phyloP scores from a whole-genome alignment of 2,329 filamentous ascomycete species.

The Aspergillus sp. region DNA sequence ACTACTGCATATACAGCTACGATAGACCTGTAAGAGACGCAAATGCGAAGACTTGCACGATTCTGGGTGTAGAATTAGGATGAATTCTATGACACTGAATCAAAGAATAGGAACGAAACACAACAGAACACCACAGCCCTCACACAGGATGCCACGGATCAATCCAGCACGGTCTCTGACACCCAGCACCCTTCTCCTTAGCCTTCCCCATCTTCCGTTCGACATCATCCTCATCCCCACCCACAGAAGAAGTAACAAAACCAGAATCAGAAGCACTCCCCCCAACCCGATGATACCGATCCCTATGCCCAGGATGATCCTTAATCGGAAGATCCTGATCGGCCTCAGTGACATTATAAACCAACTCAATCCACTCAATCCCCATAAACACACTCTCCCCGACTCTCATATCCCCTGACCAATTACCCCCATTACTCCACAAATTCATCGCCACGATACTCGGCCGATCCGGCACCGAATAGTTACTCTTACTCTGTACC shows the following conservation, averaged over 20 bases:
- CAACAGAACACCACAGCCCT: not conserved
- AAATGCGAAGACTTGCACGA: not conserved
- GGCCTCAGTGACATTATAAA: slow-evolving; percentile 36
- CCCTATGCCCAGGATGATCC: not conserved
- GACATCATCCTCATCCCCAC: not conserved
- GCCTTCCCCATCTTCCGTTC: not conserved
- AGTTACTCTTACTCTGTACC: slow-evolving; percentile 34
- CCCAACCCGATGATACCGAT: not conserved
- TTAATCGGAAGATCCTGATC: not conserved
- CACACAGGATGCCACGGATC: not conserved
- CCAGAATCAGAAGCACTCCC: not conserved
- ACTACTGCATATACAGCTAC: not conserved
- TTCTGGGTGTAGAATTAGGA: not conserved
- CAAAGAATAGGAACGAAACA: not conserved
- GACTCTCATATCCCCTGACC: slow-evolving; percentile 44
- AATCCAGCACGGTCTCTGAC: not conserved
- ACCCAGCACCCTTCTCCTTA: not conserved
- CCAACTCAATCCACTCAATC: slow-evolving; percentile 46
- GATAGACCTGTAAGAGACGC: not conserved
- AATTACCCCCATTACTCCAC: slow-evolving; percentile 46
- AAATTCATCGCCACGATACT: slow-evolving; percentile 45
- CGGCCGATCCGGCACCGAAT: slow-evolving; percentile 39
- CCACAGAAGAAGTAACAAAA: too few relatives aligned
- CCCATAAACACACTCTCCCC: slow-evolving; percentile 41
- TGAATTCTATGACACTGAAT: not conserved